phyloP scores from a whole-genome alignment of 352 stramenopile genomes.

The Pythium oligandrum region DNA sequence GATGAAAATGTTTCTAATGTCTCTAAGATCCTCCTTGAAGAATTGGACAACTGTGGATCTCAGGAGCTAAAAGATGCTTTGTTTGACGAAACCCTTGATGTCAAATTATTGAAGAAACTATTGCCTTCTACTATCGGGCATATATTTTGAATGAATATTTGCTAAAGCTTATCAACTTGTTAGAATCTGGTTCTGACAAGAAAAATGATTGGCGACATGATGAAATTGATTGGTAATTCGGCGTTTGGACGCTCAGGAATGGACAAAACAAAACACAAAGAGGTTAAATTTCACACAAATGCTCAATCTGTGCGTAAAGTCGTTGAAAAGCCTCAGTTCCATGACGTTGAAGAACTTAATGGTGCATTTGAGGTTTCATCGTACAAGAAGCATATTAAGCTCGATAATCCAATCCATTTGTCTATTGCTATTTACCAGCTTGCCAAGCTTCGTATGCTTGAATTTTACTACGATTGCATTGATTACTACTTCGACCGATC shows the following conservation, averaged over 20 bases:
- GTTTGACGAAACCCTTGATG: too few relatives aligned
- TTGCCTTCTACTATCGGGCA: too few relatives aligned
- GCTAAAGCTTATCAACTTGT: too few relatives aligned
- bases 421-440: conserved; percentile 21
- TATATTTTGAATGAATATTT: too few relatives aligned
- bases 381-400: conserved; percentile 12
- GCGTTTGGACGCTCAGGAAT: conserved; percentile 16
- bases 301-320: conserved; percentile 1
- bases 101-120: too few relatives aligned
- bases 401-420: conserved; percentile 18
- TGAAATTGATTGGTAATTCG: conserved; percentile 16
- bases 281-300: conserved; percentile 11
- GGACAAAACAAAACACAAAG: conserved; percentile 18
- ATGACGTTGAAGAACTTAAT: conserved; percentile 12
- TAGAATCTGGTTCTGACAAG: background rate
- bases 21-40: too few relatives aligned
- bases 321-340: conserved; percentile 4
- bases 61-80: too few relatives aligned
- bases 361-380: conserved; percentile 9
- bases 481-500: conserved; percentile 17
- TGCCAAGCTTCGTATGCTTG: conserved; percentile 15
- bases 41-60: too few relatives aligned
- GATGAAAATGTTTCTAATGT: conserved; percentile 10
- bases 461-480: conserved; percentile 23
- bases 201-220: conserved; percentile 14